phyloP scores from a whole-genome alignment of 2,329 filamentous ascomycete species.

The Pseudopyricularia cyperi region DNA sequence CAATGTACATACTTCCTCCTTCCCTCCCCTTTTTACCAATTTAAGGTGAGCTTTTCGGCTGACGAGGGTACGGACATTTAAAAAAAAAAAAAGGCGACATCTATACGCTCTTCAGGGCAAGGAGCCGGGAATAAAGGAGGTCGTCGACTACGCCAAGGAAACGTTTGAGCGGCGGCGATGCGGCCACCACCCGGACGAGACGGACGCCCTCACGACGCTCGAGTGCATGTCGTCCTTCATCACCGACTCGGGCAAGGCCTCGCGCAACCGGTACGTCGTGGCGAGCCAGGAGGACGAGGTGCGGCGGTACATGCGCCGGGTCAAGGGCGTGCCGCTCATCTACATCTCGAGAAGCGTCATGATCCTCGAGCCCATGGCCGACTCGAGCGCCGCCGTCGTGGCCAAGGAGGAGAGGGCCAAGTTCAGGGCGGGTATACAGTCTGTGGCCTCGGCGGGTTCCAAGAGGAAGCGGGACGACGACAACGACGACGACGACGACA shows the following conservation, averaged over 20 bases:
- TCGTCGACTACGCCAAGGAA: constrained; percentile 63
- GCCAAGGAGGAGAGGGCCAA: constrained; percentile 61
- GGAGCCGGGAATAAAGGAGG: constrained; percentile 16
- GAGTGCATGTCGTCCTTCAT: constrained; percentile 59
- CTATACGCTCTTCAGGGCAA: constrained; percentile 7
- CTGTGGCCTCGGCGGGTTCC: constrained; percentile 15
- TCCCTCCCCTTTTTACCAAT: background rate
- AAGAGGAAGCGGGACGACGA: constrained; percentile 37
- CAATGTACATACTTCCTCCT: constrained; percentile 3
- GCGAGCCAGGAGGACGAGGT: constrained; percentile 59
- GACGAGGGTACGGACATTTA: too few relatives aligned
- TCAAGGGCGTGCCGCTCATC: constrained; percentile 62
- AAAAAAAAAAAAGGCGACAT: constrained; percentile 12
- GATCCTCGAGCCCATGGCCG: constrained; percentile 58
- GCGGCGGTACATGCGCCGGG: constrained; percentile 47
- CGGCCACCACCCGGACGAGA: constrained; percentile 60
- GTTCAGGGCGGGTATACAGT: constrained; percentile 55
- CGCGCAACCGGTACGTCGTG: constrained; percentile 69
- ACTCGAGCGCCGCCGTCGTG: constrained; percentile 47
- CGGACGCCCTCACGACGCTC: constrained; percentile 53
- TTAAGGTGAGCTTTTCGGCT: background rate
- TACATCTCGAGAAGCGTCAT: constrained; percentile 61
- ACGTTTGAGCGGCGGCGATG: constrained; percentile 59
- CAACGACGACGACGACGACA: constrained; percentile 19
- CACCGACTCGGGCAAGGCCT: constrained; percentile 59